A percentile compares a stretch with the other conserved stretches of the same genome.
Conservation (phyloP, 2,329 filamentous ascomycete species). For the Trichoderma hamatum region DNA sequence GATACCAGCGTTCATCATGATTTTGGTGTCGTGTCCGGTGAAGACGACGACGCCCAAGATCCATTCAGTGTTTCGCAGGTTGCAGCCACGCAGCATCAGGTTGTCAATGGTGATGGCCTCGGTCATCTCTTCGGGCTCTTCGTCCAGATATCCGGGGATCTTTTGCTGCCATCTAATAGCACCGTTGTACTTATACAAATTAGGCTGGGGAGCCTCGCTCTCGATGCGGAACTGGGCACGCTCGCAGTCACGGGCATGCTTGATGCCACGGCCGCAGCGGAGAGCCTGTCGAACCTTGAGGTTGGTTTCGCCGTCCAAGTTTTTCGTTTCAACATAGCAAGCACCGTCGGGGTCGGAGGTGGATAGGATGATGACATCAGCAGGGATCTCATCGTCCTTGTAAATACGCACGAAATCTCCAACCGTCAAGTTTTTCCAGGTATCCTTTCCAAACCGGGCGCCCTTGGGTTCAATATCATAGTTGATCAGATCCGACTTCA, state of each 20-base stretch:
- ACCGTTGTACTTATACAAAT: constrained; percentile 93
- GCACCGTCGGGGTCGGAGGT: constrained; percentile 93
- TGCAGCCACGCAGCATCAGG: constrained; percentile 87
- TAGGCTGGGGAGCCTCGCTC: constrained; percentile 88
- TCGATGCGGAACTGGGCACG: constrained; percentile 84
- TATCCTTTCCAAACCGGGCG: constrained; percentile 87
- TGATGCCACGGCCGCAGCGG: constrained; percentile 78
- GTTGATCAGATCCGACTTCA: constrained; percentile 70
- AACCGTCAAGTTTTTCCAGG: constrained; percentile 93
- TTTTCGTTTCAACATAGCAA: constrained; percentile 98
- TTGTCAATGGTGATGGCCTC: constrained; percentile 97
- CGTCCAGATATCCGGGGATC: constrained; percentile 63
- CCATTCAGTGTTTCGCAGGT: constrained; percentile 95
- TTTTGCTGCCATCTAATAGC: constrained; percentile 84
- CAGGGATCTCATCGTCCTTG: constrained; percentile 93
- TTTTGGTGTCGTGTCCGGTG: constrained; percentile 95
- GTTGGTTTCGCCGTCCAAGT: constrained; percentile 96
- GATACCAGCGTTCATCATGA: constrained; percentile 97
- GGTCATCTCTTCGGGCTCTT: constrained; percentile 73
- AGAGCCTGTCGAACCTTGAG: constrained; percentile 92
- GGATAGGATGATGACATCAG: constrained; percentile 87
- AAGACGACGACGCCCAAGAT: constrained; percentile 89
- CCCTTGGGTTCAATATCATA: constrained; percentile 65
- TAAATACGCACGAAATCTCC: constrained; percentile 97
- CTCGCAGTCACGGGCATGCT: constrained; percentile 91